Percentiles rank a stretch among this genome's conserved stretches.
Conservation (phyloP, 495 filamentous ascomycete species). For the Tricharina praecox region DNA sequence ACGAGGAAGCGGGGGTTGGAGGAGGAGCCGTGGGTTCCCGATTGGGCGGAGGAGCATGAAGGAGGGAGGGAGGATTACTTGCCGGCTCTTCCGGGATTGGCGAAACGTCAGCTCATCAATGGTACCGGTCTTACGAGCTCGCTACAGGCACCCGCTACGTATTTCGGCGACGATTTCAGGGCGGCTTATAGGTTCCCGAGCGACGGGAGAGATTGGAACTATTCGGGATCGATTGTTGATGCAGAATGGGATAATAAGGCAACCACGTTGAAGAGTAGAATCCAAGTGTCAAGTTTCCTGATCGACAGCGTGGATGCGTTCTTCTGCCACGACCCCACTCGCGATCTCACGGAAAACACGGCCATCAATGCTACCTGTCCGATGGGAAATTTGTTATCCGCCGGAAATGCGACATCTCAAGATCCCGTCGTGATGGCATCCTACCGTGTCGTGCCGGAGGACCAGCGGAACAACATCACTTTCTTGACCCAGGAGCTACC, state of each 20-base stretch:
- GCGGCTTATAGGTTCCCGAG: conserved; percentile 3
- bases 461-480: conserved; percentile 22
- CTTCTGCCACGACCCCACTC: conserved; percentile 9
- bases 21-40: background rate
- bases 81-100: background rate
- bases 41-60: background rate
- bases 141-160: background rate
- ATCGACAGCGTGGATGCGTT: conserved; percentile 1
- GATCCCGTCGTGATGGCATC: background rate
- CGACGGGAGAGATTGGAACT: conserved; percentile 9
- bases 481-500: conserved; percentile 31
- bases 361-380: conserved; percentile 11
- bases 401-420: background rate
- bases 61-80: background rate
- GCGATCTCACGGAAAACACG: conserved; percentile 4
- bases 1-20: background rate
- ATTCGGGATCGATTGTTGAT: conserved; percentile 11
- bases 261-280: conserved; percentile 11
- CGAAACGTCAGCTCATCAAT: background rate
- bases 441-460: background rate
- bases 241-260: conserved; percentile 9
- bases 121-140: background rate
- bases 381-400: background rate
- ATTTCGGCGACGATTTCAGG: conserved; percentile 4
- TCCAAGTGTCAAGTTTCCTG: conserved; percentile 16